Evolutionary conservation across 2,329 filamentous ascomycete genomes (phyloP).

Genomic region (Chaetomiaceae sp.): DNA sequence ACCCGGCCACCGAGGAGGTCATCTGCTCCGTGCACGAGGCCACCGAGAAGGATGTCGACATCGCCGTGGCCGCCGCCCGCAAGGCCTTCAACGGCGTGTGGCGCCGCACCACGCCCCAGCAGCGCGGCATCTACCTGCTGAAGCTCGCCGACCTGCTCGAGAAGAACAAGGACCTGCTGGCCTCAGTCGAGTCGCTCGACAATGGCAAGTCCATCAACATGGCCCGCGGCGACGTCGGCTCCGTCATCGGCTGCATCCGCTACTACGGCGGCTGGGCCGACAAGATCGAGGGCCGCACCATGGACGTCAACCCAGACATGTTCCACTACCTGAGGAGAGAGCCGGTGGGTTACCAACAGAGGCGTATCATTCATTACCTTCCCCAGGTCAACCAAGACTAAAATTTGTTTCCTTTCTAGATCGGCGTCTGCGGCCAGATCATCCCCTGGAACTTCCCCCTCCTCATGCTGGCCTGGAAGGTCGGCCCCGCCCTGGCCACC

Average conservation of each 20-base stretch:
- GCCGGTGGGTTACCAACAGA: slow-evolving; percentile 60
- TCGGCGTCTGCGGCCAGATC: slow-evolving; percentile 56
- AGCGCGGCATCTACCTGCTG: slow-evolving; percentile 62
- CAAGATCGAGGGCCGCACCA: slow-evolving; percentile 83
- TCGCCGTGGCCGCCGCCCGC: slow-evolving; percentile 79
- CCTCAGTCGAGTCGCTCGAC: slow-evolving; percentile 79
- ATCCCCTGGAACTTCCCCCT: slow-evolving; percentile 88
- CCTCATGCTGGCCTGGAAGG: slow-evolving; percentile 79
- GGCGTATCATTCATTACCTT: too few relatives aligned
- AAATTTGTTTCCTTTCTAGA: neutral
- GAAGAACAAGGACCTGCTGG: slow-evolving; percentile 69
- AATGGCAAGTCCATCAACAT: slow-evolving; percentile 77
- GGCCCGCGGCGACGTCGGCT: slow-evolving; percentile 67
- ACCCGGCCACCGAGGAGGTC: slow-evolving; percentile 77
- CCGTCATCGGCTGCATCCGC: slow-evolving; percentile 64
- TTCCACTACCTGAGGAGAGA: slow-evolving; percentile 81
- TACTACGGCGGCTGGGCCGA: slow-evolving; percentile 91
- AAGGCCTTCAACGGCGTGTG: slow-evolving; percentile 75
- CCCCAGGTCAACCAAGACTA: too few relatives aligned
- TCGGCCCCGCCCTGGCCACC: slow-evolving; percentile 64
- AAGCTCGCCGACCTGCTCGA: slow-evolving; percentile 78
- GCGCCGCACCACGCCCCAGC: slow-evolving; percentile 60
- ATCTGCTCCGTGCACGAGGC: slow-evolving; percentile 79
- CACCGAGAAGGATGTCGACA: slow-evolving; percentile 76
- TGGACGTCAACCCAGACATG: slow-evolving; percentile 69